phyloP scores from a whole-genome alignment of 1,284 basidiomycete genomes.

The Tetrapyrgos nigripes region DNA sequence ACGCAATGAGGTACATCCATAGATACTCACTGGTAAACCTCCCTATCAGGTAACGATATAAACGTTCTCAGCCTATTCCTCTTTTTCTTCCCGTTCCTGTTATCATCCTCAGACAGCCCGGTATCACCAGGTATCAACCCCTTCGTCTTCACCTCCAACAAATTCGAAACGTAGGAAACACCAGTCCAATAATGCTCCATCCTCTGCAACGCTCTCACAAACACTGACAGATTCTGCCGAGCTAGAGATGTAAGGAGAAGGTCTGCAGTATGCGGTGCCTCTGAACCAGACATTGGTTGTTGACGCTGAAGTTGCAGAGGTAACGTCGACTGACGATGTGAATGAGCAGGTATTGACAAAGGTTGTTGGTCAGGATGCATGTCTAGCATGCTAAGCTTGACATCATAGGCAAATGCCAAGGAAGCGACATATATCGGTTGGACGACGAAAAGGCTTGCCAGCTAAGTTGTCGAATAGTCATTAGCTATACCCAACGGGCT shows the following conservation, averaged over 20 bases:
- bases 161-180: slow-evolving; percentile 34
- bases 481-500: background rate
- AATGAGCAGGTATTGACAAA: slow-evolving; percentile 33
- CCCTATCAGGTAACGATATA: slow-evolving; percentile 43
- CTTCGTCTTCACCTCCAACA: slow-evolving; percentile 28
- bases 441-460: slow-evolving; percentile 33
- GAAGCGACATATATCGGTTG: slow-evolving; percentile 40
- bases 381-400: background rate
- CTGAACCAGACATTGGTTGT: background rate
- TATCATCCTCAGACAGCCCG: slow-evolving; percentile 16
- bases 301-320: background rate
- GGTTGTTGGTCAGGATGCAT: background rate
- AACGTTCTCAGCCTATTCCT: slow-evolving; percentile 30
- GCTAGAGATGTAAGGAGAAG: slow-evolving; percentile 41
- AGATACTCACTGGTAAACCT: slow-evolving; percentile 30
- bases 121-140: slow-evolving; percentile 4
- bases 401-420: background rate
- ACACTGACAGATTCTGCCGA: slow-evolving; percentile 37
- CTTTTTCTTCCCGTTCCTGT: slow-evolving; percentile 11
- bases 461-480: slow-evolving; percentile 12
- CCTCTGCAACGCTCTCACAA: slow-evolving; percentile 36
- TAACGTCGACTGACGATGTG: slow-evolving; percentile 31
- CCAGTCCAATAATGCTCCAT: slow-evolving; percentile 48
- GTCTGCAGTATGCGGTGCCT: slow-evolving; percentile 29
- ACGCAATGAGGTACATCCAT: too few species aligned